Evolutionary conservation across 1,284 basidiomycete species (phyloP).

Genomic region (Neolentinus lepideus): DNA sequence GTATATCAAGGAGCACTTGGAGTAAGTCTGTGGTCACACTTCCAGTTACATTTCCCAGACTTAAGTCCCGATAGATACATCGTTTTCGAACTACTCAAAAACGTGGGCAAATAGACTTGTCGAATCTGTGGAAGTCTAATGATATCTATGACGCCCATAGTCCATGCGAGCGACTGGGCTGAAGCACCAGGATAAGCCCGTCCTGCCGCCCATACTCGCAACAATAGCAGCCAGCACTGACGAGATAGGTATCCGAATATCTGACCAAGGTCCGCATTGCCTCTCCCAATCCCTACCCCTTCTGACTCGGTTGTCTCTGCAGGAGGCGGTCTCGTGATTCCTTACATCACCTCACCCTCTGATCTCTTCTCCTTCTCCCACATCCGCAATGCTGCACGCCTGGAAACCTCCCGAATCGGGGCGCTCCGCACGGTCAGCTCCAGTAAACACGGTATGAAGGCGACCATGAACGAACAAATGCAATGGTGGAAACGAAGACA

Average conservation of each 20-base stretch:
- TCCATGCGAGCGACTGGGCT: slow-evolving; percentile 60
- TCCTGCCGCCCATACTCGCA: slow-evolving; percentile 53
- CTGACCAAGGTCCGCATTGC: slow-evolving; percentile 63
- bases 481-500: slow-evolving; percentile 31
- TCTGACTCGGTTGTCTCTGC: no score
- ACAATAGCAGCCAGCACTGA: slow-evolving; percentile 71
- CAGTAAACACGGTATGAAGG: slow-evolving; percentile 56
- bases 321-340: slow-evolving; percentile 64
- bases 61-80: slow-evolving; percentile 54
- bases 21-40: slow-evolving; percentile 46
- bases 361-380: slow-evolving; percentile 84
- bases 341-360: slow-evolving; percentile 50
- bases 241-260: slow-evolving; percentile 74
- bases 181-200: slow-evolving; percentile 33
- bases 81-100: slow-evolving; percentile 83
- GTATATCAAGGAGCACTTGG: slow-evolving; percentile 86
- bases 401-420: slow-evolving; percentile 63
- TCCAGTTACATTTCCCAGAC: neutral
- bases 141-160: slow-evolving; percentile 25
- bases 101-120: slow-evolving; percentile 38
- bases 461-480: slow-evolving; percentile 73
- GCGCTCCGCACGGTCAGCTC: slow-evolving; percentile 60
- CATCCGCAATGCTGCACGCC: slow-evolving; percentile 60
- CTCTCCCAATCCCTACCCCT: no score
- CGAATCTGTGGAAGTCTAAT: neutral